A percentile compares a stretch with the other conserved stretches of the same genome.
Conservation (phyloP, 192 early-diverging fungal genomes). For the Blastocladiella britannica region DNA sequence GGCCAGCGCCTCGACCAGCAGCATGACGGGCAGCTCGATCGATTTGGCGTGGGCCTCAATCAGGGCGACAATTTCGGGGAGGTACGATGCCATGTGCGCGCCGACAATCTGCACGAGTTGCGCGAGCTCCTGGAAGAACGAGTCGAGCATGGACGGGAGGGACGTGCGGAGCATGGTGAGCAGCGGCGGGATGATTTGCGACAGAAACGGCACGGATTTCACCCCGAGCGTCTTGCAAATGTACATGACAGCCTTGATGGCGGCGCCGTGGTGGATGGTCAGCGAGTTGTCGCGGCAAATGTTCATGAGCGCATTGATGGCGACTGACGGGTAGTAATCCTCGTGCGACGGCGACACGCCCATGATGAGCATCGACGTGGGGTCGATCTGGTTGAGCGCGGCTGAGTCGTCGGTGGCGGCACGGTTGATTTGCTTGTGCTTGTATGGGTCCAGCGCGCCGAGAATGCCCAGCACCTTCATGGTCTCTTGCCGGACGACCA, state of each 20-base stretch:
- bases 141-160: constrained; percentile 56
- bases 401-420: constrained; percentile 22
- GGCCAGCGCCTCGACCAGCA: constrained; percentile 68
- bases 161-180: constrained; percentile 67
- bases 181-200: constrained; percentile 78
- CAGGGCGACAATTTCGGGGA: constrained; percentile 57
- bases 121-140: constrained; percentile 74
- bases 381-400: constrained; percentile 28
- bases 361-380: constrained; percentile 29
- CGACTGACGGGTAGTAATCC: constrained; percentile 79
- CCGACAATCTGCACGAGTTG: constrained; percentile 62
- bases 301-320: constrained; percentile 66
- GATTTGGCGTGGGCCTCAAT: constrained; percentile 58
- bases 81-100: constrained; percentile 71
- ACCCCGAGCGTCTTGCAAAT: constrained; percentile 77
- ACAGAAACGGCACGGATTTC: constrained; percentile 74
- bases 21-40: constrained; percentile 64
- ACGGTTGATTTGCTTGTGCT: constrained; percentile 18
- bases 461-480: constrained; percentile 81
- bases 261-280: constrained; percentile 60
- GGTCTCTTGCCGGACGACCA: constrained; percentile 55
- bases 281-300: constrained; percentile 66
- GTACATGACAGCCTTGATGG: constrained; percentile 74
- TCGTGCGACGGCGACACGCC: constrained; percentile 61
- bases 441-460: constrained; percentile 86